Conservation (phyloP, 306 rosid species). For the Ormosia emarginata region DNA sequence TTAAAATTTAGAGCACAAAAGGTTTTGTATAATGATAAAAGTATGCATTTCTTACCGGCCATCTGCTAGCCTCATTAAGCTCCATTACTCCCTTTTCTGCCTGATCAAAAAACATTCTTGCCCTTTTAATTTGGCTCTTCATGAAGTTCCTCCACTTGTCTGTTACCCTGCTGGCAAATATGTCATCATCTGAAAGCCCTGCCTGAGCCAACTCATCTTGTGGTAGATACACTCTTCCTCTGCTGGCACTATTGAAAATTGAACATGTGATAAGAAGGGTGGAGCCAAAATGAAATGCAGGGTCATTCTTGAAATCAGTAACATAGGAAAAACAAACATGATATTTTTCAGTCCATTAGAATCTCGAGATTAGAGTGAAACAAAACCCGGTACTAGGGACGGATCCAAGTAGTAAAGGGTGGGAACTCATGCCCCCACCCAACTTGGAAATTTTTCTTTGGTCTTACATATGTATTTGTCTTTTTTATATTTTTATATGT, state of each 20-base stretch:
- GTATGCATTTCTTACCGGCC: constrained; percentile 52
- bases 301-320: neutral
- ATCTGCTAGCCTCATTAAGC: constrained; percentile 55
- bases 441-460: no score
- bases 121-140: constrained; percentile 59
- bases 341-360: neutral
- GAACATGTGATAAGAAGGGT: neutral
- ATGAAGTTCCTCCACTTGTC: constrained; percentile 65
- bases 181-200: constrained; percentile 57
- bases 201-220: constrained; percentile 62
- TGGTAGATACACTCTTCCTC: constrained; percentile 65
- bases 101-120: constrained; percentile 56
- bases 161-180: constrained; percentile 55
- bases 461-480: no score
- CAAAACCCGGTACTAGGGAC: neutral
- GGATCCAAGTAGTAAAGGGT: no score
- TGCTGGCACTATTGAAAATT: constrained; percentile 39
- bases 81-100: constrained; percentile 57
- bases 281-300: neutral
- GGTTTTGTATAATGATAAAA: neutral
- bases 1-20: neutral
- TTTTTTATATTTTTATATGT: no score
- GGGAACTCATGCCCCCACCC: no score
- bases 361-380: neutral
- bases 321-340: neutral